Base-by-base conservation (phyloP, 805 yeast species). In the Myxozyma lipomycoides region DNA sequence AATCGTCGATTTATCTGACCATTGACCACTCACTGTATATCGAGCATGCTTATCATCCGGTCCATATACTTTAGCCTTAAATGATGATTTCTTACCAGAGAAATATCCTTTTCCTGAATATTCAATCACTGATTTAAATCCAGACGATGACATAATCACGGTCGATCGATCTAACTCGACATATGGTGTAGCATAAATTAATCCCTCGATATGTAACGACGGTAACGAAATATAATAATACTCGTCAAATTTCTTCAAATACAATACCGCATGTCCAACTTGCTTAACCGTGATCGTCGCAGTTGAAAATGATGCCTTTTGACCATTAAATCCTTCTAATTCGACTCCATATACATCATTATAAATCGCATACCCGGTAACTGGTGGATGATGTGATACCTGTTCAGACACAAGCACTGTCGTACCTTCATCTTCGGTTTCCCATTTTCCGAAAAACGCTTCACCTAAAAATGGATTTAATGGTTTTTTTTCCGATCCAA, bases 401-500 rank as follows among this genome's bases (percentile, higher is more conserved):
- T 93, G 98, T 70, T 93, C 98, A 57, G 90, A 80, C 48, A 88
- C 71, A 64, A 91, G 73, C 10, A 81, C 70, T 23, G 96, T 86
- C 55, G 86, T 95, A 38, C 95, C 96, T 15, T 78, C 68, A 48
- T 70, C 73, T 9, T 72, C 68, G 15, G 64, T 56, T 24, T 78
- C 65, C 95, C 97, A 89, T 63, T 84, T 82, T 43, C 96, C 98
- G 35, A 87, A 85, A 63, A 90, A 93, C 44, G 89, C 74, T 72
- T 93, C 98, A 50, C 98, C 98, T 58, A 93, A 73, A 64, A 93
- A 91, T 40, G 98, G 98, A 67, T 93, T 93, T 67, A 93, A 74
- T 6, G 98, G 98, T 71, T 93, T 93, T 78, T 93, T 93, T 71
- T 93, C 98, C 38, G 87, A 77, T n/a, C 98, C 98, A 78, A 86